Conservation (phyloP, 495 filamentous ascomycete species). For the Penicillium cataractarum region DNA sequence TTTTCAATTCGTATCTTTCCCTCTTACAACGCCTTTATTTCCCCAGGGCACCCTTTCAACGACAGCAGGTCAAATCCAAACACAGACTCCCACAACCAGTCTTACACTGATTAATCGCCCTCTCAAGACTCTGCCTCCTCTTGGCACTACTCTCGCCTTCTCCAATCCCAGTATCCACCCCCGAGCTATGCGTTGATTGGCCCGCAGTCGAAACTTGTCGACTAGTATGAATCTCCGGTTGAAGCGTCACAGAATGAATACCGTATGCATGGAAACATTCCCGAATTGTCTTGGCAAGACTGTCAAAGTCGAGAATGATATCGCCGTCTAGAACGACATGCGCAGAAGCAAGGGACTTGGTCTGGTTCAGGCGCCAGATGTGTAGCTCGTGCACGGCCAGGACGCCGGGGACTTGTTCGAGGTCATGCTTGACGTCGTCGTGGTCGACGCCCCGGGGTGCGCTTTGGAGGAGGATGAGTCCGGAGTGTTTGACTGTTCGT, state of each 20-base stretch:
- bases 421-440: constrained; percentile 74
- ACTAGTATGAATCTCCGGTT: constrained; percentile 44
- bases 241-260: constrained; percentile 48
- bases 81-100: constrained; percentile 16
- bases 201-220: neutral
- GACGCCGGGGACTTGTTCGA: constrained; percentile 47
- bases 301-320: constrained; percentile 31
- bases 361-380: constrained; percentile 51
- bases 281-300: constrained; percentile 38
- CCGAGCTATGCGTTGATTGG: neutral
- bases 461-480: constrained; percentile 73
- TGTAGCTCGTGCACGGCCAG: constrained; percentile 49
- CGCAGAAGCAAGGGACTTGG: constrained; percentile 47
- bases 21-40: too few relatives aligned
- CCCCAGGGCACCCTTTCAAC: constrained; percentile 3
- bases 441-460: constrained; percentile 74
- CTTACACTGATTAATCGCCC: constrained; percentile 10
- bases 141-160: neutral
- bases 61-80: constrained; percentile 17
- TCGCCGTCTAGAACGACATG: constrained; percentile 41
- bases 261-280: constrained; percentile 54
- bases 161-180: neutral
- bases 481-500: constrained; percentile 33
- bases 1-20: too few relatives aligned
- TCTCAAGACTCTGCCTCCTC: constrained; percentile 2